Base-by-base conservation (phyloP, 1,139 yeast genomes). In the Candida sp. region DNA sequence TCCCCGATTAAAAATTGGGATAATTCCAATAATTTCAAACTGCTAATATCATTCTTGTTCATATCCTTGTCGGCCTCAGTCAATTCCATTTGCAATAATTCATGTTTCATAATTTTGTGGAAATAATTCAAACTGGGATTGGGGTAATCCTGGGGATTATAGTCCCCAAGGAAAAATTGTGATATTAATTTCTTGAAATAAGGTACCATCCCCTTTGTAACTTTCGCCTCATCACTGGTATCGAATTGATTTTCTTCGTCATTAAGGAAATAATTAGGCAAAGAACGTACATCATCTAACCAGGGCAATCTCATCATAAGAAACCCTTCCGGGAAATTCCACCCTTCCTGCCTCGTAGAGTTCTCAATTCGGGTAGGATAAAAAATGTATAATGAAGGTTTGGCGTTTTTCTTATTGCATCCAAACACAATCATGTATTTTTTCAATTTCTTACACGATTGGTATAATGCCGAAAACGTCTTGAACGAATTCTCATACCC, bases 341-440 rank as follows among this genome's bases (percentile, higher is more conserved):
- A 37, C 21, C 45, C 51, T 1, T 42, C 58, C 38, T 40, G 27
- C 39, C 49, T 50, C 5, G 56, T 42, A 5, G 67, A 60, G 38
- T 49, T 52, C 5, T 47, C 43, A 3, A 61, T 45, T 43, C 64
- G 53, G 0, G 87, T 74, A 0, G 96, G 88, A 41, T 81, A 70
- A 46, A 89, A 55, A 0, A 84, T 79, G 53, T 75, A 85, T 39
- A 87, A 52, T 3, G 69, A 53, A 0, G 97, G 95, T 41, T 74
- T 61, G 0, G 89, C 64, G 48, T 71, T 73, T 40, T 61, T 66
- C 46, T 84, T 75, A 5, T 74, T 55, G 53, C 83, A 78, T 1
- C 96, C 91, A 82, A 90, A 87, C 2, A 86, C 76, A 7, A 93
- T 63, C 0, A 87, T 95, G 53, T 77, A 82, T 54, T 78, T 79